Evolutionary conservation across 176 grass and related monocot species (phyloP).

Genomic region (Dendrocalamus sinicus): DNA sequence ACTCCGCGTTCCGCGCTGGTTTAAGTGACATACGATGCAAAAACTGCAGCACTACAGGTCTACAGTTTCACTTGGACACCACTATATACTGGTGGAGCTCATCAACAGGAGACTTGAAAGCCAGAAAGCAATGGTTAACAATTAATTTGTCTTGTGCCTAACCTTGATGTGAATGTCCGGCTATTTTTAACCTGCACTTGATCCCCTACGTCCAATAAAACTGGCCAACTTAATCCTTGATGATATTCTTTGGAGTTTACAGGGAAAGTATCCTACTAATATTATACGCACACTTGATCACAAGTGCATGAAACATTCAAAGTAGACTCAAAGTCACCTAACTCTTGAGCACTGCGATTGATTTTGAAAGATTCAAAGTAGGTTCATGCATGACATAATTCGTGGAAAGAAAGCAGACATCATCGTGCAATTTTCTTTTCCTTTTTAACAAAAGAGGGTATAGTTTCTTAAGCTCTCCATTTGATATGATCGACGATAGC

Average conservation of each 20-base stretch:
- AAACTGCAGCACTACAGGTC: too few relatives aligned
- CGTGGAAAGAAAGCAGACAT: neutral
- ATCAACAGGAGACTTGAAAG: constrained; percentile 13
- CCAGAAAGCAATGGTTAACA: neutral
- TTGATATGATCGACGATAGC: too few relatives aligned
- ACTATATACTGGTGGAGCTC: neutral
- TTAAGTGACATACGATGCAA: neutral
- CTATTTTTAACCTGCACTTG: constrained; percentile 36
- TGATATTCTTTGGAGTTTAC: neutral
- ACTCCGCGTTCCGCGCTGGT: too few relatives aligned
- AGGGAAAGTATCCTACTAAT: neutral
- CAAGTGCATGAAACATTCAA: neutral
- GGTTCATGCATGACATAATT: constrained; percentile 34
- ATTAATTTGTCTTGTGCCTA: neutral
- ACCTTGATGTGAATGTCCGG: constrained; percentile 8
- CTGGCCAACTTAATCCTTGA: neutral
- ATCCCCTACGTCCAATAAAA: neutral
- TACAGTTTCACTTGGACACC: neutral
- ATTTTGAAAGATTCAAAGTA: neutral
- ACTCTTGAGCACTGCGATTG: neutral
- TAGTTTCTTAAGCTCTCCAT: neutral
- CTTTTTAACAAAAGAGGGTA: neutral
- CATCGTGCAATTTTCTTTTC: neutral
- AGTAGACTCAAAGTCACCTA: neutral
- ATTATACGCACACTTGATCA: neutral